Evolutionary conservation across 176 grass and related monocot genomes (phyloP).

Genomic region (Hordeum vulgare): MorexV3_pseudomolecules_assembly NC_058521.1:608463412-608463911

Average conservation of each 20-base stretch:
- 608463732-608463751: conserved; percentile 29
- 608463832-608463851: too few species aligned
- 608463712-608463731: conserved; percentile 30
- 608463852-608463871: too few species aligned
- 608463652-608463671: conserved; percentile 26
- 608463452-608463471: conserved; percentile 50
- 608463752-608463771: background rate
- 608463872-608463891: too few species aligned
- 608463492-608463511: background rate
- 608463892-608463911: too few species aligned
- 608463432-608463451: conserved; percentile 72
- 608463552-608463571: background rate
- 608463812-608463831: too few species aligned
- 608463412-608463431: conserved; percentile 75
- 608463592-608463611: background rate
- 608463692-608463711: background rate
- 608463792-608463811: background rate
- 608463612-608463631: too few species aligned
- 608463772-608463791: background rate
- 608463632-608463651: background rate
- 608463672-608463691: conserved; percentile 17
- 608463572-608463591: background rate
- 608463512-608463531: background rate
- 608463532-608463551: conserved; percentile 36
- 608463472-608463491: conserved; percentile 20